Evolutionary conservation across 495 filamentous ascomycete genomes (phyloP).

Genomic region (Aspergillus avenaceus): DNA sequence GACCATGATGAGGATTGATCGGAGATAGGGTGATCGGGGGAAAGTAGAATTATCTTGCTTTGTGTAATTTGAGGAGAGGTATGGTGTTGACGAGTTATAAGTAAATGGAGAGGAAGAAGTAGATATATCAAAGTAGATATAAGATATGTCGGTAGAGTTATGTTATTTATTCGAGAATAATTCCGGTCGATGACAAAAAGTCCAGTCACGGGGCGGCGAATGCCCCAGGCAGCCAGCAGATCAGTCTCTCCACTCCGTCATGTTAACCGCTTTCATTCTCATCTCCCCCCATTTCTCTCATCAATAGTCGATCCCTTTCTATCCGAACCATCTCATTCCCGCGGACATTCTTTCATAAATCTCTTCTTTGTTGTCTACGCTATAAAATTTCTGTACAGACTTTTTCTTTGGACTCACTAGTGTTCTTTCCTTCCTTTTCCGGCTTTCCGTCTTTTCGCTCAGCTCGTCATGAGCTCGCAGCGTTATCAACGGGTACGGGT

Average conservation of each 20-base stretch:
- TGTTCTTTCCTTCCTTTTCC: constrained; percentile 10
- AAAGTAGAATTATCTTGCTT: no score
- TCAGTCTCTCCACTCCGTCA: not conserved
- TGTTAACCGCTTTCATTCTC: not conserved
- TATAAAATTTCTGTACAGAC: not conserved
- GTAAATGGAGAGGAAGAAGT: no score
- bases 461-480: constrained; percentile 68
- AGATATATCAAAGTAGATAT: not conserved
- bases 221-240: constrained; percentile 9
- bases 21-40: not conserved
- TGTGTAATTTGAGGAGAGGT: not conserved
- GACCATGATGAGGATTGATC: constrained; percentile 21
- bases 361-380: constrained; percentile 8
- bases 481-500: constrained; percentile 78
- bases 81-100: not conserved
- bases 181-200: constrained; percentile 11
- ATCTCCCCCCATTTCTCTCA: constrained; percentile 3
- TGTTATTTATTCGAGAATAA: not conserved
- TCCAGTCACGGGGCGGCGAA: constrained; percentile 10
- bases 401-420: not conserved
- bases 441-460: constrained; percentile 24
- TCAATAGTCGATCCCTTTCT: constrained; percentile 10
- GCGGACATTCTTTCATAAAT: constrained; percentile 3
- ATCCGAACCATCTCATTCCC: constrained; percentile 4
- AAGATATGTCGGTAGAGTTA: not conserved